Evolutionary conservation across 1,139 yeast genomes (phyloP).

Genomic region (Pichia sp.): DNA sequence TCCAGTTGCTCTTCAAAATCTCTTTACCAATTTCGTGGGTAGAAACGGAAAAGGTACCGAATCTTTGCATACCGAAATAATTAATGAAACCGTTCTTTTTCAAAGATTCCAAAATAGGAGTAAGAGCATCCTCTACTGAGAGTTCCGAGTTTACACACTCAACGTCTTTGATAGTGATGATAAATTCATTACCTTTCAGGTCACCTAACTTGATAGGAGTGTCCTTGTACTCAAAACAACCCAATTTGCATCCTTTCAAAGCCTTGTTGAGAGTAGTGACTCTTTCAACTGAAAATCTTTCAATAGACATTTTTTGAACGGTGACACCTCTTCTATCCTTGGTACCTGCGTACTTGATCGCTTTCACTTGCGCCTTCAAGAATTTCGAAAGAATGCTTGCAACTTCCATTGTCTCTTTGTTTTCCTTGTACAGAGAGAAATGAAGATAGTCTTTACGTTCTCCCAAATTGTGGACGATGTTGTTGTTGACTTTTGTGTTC

Average conservation of each 20-base stretch:
- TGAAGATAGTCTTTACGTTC: slow-evolving; percentile 61
- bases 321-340: slow-evolving; percentile 96
- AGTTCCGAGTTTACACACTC: slow-evolving; percentile 26
- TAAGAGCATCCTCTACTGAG: slow-evolving; percentile 37
- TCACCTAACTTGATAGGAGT: slow-evolving; percentile 68
- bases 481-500: slow-evolving; percentile 30
- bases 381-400: slow-evolving; percentile 67
- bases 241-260: slow-evolving; percentile 64
- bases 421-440: slow-evolving; percentile 82
- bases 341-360: slow-evolving; percentile 83
- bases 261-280: slow-evolving; percentile 69
- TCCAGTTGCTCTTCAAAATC: slow-evolving; percentile 68
- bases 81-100: slow-evolving; percentile 73
- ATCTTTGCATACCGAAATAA: slow-evolving; percentile 95
- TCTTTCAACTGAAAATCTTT: slow-evolving; percentile 68
- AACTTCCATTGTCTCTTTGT: slow-evolving; percentile 96
- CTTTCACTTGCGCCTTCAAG: slow-evolving; percentile 61
- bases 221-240: slow-evolving; percentile 67
- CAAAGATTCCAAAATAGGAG: slow-evolving; percentile 50
- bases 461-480: slow-evolving; percentile 57
- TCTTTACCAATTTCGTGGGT: slow-evolving; percentile 80
- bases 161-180: slow-evolving; percentile 75
- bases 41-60: slow-evolving; percentile 90
- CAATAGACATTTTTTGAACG: slow-evolving; percentile 71
- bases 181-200: slow-evolving; percentile 78